Base-by-base conservation (phyloP, 2,329 filamentous ascomycete species). In the Atkinsonella texensis region DNA sequence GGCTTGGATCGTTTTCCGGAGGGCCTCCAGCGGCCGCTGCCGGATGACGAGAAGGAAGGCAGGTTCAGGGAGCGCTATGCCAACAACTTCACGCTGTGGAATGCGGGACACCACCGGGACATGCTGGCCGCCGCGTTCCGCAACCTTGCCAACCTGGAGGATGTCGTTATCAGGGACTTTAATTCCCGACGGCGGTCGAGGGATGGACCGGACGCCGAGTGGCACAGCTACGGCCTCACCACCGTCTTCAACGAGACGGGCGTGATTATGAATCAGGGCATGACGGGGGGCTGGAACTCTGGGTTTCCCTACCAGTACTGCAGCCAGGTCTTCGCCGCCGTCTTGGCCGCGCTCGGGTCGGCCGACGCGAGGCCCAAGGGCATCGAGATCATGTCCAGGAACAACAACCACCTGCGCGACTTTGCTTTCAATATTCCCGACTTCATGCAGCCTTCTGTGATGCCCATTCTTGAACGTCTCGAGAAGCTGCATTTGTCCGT, bases 131-230 rank as follows among this genome's bases (percentile, higher is more conserved):
- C 77, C 33, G 81, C 80, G 2, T 76, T 85, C 49, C 58, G 62
- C 10, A 73, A 76, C 35, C 68, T 86, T 4, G 60, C 63, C 0
- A 77, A 78, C 50, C 71, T 85, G 5, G 65, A 75, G 32, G 76
- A 72, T 0, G 62, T 85, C 13, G 76, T 79, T 23, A 66, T 85
- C 23, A 74, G 82, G 17, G 79, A 85, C 59, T 83, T 77, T 63
- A 68, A 75, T 58, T 75, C 75, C 0, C 20, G 4, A 0, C 70
- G 62, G 10, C 75, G 80, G 5, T 59, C 59, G 12, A 74, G 81
- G 3, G 81, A 85, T 46, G 68, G 68, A 2, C 46, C 33, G 1
- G 17, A 53, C 12, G 59, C 56, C 0, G 51, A 57, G 1, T 84
- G 81, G 81, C 65, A 62, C 8, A 80, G 79, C 60, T 83, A 81